Evolutionary conservation across 169 alveolate species (phyloP).

Genomic region (Miamiensis avidus): DNA sequence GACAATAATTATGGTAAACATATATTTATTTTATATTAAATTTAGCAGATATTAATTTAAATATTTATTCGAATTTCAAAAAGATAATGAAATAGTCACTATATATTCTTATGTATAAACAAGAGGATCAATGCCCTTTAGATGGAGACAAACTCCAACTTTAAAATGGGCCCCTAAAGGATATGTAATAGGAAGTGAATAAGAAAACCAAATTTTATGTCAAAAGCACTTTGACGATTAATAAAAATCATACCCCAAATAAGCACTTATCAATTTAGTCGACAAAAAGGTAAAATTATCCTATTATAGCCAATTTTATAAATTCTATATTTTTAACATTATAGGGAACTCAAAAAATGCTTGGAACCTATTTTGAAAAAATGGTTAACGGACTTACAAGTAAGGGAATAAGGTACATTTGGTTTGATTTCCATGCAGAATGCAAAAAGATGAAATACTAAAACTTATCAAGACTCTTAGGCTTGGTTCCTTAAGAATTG

Average conservation of each 20-base stretch:
- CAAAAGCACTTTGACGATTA: slow-evolving; percentile 73
- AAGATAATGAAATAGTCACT: slow-evolving; percentile 57
- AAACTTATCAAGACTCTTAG: slow-evolving; percentile 76
- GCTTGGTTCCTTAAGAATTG: slow-evolving; percentile 55
- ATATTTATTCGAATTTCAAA: background rate
- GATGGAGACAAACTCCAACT: slow-evolving; percentile 91
- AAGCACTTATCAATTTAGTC: slow-evolving; percentile 80
- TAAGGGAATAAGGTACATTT: slow-evolving; percentile 65
- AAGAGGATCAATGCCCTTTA: slow-evolving; percentile 96
- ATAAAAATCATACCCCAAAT: slow-evolving; percentile 13
- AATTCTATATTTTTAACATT: no score
- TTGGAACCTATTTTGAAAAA: slow-evolving; percentile 57
- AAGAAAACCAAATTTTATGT: slow-evolving; percentile 47
- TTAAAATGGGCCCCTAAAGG: slow-evolving; percentile 84
- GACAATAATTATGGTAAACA: background rate
- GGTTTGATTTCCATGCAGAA: slow-evolving; percentile 94
- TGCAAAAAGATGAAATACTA: slow-evolving; percentile 90
- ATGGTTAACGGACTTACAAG: slow-evolving; percentile 29
- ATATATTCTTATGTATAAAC: slow-evolving; percentile 90
- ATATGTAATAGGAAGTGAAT: slow-evolving; percentile 58
- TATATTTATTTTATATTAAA: background rate
- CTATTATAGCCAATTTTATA: background rate
- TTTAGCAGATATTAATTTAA: background rate
- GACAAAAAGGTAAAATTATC: slow-evolving; percentile 77
- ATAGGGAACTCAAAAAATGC: slow-evolving; percentile 40